phyloP scores from a whole-genome alignment of 176 grass and related monocot species.

The Eremochloa ophiuroides region DNA sequence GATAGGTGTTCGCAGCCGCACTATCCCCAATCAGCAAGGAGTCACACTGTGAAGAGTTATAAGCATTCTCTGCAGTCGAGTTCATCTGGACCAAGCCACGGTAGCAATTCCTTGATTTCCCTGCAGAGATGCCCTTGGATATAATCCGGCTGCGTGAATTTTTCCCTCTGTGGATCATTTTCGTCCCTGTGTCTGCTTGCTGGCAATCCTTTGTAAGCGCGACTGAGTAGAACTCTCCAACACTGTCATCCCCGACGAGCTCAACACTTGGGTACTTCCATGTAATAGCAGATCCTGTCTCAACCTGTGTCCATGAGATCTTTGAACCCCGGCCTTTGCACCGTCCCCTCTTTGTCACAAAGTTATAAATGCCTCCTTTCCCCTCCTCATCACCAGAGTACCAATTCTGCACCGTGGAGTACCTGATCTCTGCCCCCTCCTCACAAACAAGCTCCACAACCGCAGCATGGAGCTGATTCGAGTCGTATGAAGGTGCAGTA shows the following conservation, averaged over 20 bases:
- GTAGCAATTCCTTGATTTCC: constrained; percentile 96
- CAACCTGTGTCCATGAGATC: constrained; percentile 98
- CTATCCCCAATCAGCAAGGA: constrained; percentile 97
- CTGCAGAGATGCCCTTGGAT: constrained; percentile 94
- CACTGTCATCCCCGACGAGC: constrained; percentile 68
- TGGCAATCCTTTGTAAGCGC: constrained; percentile 92
- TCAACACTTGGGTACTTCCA: constrained; percentile 98
- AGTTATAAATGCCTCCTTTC: constrained; percentile 89
- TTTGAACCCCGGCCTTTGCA: constrained; percentile 69
- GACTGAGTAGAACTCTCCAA: constrained; percentile 94
- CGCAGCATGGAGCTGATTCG: constrained; percentile 86
- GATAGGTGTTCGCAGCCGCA: constrained; percentile 92
- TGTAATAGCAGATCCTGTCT: constrained; percentile 94
- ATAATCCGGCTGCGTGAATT: constrained; percentile 87
- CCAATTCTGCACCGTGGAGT: constrained; percentile 98
- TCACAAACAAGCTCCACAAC: constrained; percentile 91
- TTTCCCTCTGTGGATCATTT: constrained; percentile 95
- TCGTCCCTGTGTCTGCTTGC: constrained; percentile 92
- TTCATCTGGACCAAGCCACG: constrained; percentile 86
- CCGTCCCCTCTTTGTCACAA: constrained; percentile 88
- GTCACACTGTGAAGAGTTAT: constrained; percentile 95
- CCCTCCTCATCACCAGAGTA: constrained; percentile 88
- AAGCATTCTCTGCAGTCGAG: constrained; percentile 64
- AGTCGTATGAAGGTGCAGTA: constrained; percentile 79
- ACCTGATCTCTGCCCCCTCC: constrained; percentile 84